phyloP scores from a whole-genome alignment of 1,284 basidiomycete genomes.

The Boletus smithii region DNA sequence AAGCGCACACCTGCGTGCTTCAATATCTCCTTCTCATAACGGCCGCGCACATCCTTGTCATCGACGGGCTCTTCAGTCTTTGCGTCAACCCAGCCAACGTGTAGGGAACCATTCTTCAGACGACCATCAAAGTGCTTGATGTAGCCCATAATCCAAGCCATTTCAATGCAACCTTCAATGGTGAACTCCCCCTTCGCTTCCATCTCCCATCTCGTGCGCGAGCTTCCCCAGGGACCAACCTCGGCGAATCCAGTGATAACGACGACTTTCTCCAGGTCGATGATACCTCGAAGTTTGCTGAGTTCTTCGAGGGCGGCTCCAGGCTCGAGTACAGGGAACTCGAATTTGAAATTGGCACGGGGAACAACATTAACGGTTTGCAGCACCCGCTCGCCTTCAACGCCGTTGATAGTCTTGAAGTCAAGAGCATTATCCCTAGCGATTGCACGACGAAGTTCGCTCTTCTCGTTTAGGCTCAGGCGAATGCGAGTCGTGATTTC shows the following conservation, averaged over 20 bases:
- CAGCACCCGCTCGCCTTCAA: slow-evolving; percentile 89
- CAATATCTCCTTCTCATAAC: slow-evolving; percentile 94
- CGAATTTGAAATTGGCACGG: slow-evolving; percentile 95
- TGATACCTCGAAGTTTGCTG: slow-evolving; percentile 74
- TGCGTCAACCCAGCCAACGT: slow-evolving; percentile 97
- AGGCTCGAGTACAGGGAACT: slow-evolving; percentile 82
- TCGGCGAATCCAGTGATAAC: slow-evolving; percentile 97
- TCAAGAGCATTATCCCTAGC: slow-evolving; percentile 93
- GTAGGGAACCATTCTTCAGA: slow-evolving; percentile 85
- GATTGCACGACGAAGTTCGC: slow-evolving; percentile 89
- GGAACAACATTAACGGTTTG: slow-evolving; percentile 93
- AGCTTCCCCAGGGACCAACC: slow-evolving; percentile 98
- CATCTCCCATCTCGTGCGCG: slow-evolving; percentile 99
- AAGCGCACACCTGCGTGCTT: slow-evolving; percentile 92
- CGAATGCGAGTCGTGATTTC: slow-evolving; percentile 90
- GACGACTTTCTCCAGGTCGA: slow-evolving; percentile 94
- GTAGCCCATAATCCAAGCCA: slow-evolving; percentile 99
- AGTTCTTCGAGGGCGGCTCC: slow-evolving; percentile 69
- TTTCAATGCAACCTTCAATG: slow-evolving; percentile 96
- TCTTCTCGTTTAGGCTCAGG: slow-evolving; percentile 71
- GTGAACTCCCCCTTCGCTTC: slow-evolving; percentile 92
- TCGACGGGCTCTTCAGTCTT: slow-evolving; percentile 97
- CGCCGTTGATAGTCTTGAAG: slow-evolving; percentile 89
- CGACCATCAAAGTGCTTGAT: slow-evolving; percentile 99
- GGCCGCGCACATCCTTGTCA: slow-evolving; percentile 93